Evolutionary conservation across 768 basidiomycete species (phyloP), one percentile per base, ranked within the genome.

Genomic region (Suillus subaureus): DNA sequence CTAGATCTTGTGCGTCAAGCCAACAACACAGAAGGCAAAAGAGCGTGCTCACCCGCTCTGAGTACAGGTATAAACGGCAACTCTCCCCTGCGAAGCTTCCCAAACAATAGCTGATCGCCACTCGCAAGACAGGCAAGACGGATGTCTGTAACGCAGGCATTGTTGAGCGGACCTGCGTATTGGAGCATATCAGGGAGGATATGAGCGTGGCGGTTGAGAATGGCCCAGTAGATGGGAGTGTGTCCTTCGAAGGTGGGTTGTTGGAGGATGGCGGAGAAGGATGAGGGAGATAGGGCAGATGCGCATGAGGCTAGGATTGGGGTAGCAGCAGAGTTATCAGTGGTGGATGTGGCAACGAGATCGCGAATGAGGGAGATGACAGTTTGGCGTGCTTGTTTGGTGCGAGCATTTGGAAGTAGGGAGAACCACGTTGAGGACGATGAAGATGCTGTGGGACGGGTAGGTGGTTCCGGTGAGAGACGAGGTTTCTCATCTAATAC

Each of bases 181-280:
- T 81, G 79, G 55, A 92, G 78, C 26, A 92, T 76, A 0, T 83
- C 82, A 23, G 86, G 74, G 5, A 90, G 67, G 28, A 84, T 71
- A 33, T 78, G 72, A 16, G 71, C 55, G 4, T 66, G 63, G 3
- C 82, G 83, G 64, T 89, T 90, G 28, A 92, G 76, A 67, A 92
- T 85, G 0, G 86, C 87, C 91, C 91, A 92, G 71, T 92, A 92
- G 3, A 92, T 68, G 0, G 89, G 87, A 0, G 87, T 86, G 69
- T 87, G 89, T 0, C 79, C 80, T 69, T 91, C 91, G 43, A 91
- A 85, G 11, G 79, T 85, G 35, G 76, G 82, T 54, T 90, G 86
- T 70, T 91, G 90, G 0, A 92, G 77, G 11, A 92, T 70, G 0
- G 78, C 65, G 0, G 87, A 81, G 43, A 91, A 77, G 15, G 57